Conservation (phyloP, 2,329 filamentous ascomycete species). For the Epichloe coenophiala region DNA sequence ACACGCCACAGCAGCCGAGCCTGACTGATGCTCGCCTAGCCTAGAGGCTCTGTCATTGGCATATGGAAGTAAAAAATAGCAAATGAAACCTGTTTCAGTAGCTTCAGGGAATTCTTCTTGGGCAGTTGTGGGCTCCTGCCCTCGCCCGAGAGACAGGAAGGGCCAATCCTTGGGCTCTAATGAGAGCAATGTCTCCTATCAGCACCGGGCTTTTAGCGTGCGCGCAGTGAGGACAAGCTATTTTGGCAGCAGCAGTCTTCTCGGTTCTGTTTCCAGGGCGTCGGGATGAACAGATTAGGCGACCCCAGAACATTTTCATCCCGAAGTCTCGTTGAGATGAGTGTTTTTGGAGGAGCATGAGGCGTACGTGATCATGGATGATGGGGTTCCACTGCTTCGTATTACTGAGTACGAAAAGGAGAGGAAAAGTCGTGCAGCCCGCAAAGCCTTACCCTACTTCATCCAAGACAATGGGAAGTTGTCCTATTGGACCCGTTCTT, state of each 20-base stretch:
- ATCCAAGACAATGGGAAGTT: not conserved
- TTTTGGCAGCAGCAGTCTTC: not conserved
- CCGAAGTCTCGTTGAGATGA: too few relatives aligned
- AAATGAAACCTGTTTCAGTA: not conserved
- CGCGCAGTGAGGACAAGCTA: not conserved
- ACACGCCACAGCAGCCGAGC: slow-evolving; percentile 1
- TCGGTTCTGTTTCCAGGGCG: too few relatives aligned
- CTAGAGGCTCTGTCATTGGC: not conserved
- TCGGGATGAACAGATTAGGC: too few relatives aligned
- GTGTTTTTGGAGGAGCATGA: too few relatives aligned
- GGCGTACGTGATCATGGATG: not conserved
- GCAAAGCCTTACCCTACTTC: not conserved
- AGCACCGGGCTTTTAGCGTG: not conserved
- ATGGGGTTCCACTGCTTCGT: too few relatives aligned
- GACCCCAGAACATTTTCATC: too few relatives aligned
- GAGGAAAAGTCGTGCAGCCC: too few relatives aligned
- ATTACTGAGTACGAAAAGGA: too few relatives aligned
- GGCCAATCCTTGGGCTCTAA: not conserved
- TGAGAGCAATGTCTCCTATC: not conserved
- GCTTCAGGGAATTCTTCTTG: not conserved
- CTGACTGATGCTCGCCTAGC: not conserved
- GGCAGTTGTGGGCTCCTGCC: not conserved
- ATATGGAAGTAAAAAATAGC: not conserved
- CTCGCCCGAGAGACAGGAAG: not conserved
- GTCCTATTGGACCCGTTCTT: not conserved